Evolutionary conservation across 2,329 filamentous ascomycete species (phyloP).

Genomic region (Alternaria sp.): DNA sequence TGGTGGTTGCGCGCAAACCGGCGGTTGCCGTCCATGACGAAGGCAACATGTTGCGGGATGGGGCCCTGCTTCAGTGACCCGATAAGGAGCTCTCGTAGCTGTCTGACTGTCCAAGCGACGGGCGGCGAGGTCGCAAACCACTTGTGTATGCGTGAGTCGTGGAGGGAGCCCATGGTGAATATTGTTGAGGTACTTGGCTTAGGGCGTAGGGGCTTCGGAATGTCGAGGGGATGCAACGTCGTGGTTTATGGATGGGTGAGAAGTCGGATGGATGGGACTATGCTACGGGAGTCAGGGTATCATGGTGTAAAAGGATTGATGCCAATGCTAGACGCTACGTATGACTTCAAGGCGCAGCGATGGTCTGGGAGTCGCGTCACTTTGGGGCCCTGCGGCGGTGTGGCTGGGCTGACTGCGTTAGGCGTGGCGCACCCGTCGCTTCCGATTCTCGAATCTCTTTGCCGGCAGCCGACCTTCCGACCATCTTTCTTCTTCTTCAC

Average conservation of each 20-base stretch:
- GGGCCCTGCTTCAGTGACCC: conserved; percentile 88
- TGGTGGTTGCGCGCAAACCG: conserved; percentile 88
- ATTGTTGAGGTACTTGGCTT: conserved; percentile 22
- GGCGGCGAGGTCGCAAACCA: conserved; percentile 91
- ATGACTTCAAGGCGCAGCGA: conserved; percentile 38
- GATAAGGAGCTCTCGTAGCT: conserved; percentile 83
- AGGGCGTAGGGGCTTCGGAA: conserved; percentile 13
- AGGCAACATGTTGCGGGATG: conserved; percentile 94
- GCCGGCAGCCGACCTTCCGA: conserved; percentile 18
- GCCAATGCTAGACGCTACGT: conserved; percentile 40
- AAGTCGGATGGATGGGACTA: conserved; percentile 1
- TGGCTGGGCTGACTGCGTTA: conserved; percentile 23
- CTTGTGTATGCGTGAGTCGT: conserved; percentile 67
- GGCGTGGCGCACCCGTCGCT: conserved; percentile 13
- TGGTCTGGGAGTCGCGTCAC: not conserved
- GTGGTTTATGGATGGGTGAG: not conserved
- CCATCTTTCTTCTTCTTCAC: conserved; percentile 19
- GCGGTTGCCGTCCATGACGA: conserved; percentile 98
- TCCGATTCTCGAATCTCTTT: conserved; percentile 14
- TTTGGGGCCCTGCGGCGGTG: conserved; percentile 2
- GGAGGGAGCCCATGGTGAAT: conserved; percentile 56
- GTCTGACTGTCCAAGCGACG: conserved; percentile 83
- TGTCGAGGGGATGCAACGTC: conserved; percentile 5
- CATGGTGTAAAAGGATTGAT: conserved; percentile 28
- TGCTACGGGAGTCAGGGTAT: conserved; percentile 14